Evolutionary conservation across 2,329 filamentous ascomycete species (phyloP).

Genomic region (Lasiodiplodia gonubiensis): DNA sequence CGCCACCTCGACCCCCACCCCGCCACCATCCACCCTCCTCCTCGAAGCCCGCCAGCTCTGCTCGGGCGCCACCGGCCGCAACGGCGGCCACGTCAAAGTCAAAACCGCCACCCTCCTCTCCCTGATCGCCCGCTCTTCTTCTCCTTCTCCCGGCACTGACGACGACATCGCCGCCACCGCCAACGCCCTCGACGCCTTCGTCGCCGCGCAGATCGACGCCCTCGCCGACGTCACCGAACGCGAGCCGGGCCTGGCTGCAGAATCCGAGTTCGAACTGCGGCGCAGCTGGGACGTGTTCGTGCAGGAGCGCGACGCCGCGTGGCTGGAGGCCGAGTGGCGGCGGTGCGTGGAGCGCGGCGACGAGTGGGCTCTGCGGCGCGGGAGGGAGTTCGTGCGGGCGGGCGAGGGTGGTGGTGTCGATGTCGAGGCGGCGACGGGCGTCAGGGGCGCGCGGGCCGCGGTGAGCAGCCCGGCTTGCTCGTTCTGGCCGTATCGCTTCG

Average conservation of each 20-base stretch:
- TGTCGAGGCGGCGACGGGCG: background rate
- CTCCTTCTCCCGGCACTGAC: background rate
- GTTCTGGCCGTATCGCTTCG: constrained; percentile 13
- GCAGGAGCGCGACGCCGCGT: background rate
- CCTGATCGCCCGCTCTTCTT: background rate
- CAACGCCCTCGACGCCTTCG: constrained; percentile 31
- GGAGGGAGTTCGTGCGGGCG: background rate
- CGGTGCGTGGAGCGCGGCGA: constrained; percentile 22
- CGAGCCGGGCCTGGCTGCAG: constrained; percentile 28
- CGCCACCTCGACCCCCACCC: constrained; percentile 39
- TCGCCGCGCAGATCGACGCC: background rate
- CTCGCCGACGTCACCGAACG: constrained; percentile 32
- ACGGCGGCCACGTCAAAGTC: constrained; percentile 57
- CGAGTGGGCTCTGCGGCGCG: constrained; percentile 33
- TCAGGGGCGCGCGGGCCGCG: background rate
- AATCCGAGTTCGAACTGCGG: constrained; percentile 37
- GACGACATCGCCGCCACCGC: constrained; percentile 14
- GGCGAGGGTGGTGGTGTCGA: too few relatives aligned
- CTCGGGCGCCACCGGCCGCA: constrained; percentile 61
- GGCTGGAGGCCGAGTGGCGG: constrained; percentile 1
- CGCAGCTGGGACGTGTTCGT: constrained; percentile 25
- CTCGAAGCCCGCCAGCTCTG: constrained; percentile 58
- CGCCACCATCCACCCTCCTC: constrained; percentile 34
- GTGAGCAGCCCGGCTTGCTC: background rate
- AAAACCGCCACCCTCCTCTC: constrained; percentile 49